Evolutionary conservation across 1,284 basidiomycete species (phyloP).

Genomic region (Ustilago bromivora): DNA sequence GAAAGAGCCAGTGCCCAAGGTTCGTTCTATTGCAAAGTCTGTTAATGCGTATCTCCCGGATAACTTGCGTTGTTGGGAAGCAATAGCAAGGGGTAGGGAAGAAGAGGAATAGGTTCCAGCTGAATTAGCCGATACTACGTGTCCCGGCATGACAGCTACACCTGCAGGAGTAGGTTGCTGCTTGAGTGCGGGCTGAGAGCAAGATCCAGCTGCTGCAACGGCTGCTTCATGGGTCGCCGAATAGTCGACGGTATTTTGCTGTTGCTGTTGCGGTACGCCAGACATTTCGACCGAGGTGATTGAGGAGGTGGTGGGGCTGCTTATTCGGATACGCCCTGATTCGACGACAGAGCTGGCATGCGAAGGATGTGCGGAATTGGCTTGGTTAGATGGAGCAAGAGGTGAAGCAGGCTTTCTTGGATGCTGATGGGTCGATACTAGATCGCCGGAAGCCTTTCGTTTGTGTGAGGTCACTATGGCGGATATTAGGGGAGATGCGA

Average conservation of each 20-base stretch:
- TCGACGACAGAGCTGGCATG: background rate
- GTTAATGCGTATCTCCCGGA: slow-evolving; percentile 66
- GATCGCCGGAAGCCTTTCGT: slow-evolving; percentile 43
- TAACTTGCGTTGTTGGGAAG: slow-evolving; percentile 57
- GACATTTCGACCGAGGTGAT: slow-evolving; percentile 30
- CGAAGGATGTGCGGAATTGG: slow-evolving; percentile 12
- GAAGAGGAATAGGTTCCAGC: slow-evolving; percentile 47
- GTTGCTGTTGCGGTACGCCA: slow-evolving; percentile 16
- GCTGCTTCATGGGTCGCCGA: slow-evolving; percentile 44
- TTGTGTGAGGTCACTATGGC: slow-evolving; percentile 34
- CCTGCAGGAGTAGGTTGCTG: slow-evolving; percentile 15
- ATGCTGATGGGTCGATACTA: slow-evolving; percentile 26
- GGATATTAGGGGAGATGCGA: background rate
- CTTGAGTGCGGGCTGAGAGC: slow-evolving; percentile 10
- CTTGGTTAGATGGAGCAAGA: slow-evolving; percentile 28
- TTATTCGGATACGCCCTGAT: background rate
- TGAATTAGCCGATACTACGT: slow-evolving; percentile 41
- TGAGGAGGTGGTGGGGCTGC: background rate
- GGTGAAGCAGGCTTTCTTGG: slow-evolving; percentile 5
- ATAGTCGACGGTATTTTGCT: slow-evolving; percentile 24
- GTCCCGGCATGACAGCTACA: slow-evolving; percentile 9
- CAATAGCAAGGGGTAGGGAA: slow-evolving; percentile 47
- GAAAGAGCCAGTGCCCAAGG: slow-evolving; percentile 67
- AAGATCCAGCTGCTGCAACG: slow-evolving; percentile 23
- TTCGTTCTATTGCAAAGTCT: slow-evolving; percentile 65